Base-by-base conservation (phyloP, 441 rosid genomes). In the Brassica balearica region DNA sequence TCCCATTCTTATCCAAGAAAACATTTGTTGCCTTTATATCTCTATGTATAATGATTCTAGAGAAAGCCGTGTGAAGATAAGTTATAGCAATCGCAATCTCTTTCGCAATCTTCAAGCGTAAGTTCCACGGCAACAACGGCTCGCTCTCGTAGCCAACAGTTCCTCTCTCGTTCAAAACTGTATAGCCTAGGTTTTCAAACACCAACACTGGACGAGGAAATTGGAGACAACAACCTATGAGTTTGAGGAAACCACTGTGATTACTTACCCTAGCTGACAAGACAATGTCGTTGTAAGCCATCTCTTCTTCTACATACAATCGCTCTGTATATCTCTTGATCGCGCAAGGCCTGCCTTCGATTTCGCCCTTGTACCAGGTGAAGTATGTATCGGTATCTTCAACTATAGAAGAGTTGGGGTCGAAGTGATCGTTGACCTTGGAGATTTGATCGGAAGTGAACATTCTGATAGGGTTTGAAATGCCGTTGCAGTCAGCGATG, bases 351-450 rank as follows among this genome's bases (percentile, higher is more conserved):
- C 38, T 61, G 3, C 15, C 65, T 61, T 61, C 36, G 0, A 25
- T 61, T 6, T 4, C 7, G 36, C 36, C 36, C 5, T 32, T 32
- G 36, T 3, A 32, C 23, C 2, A 22, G 23, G 23, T 22, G 23
- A 22, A 22, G 23, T 22, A 22, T 2, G 2, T 22, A 22, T 1
- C 23, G 2, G 2, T 22, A 22, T 22, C 23, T 22, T 22, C 23
- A 32, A 1, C 36, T 6, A 32, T 5, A 32, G 4, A 32, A 32
- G 7, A 5, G 6, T 32, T 5, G 36, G 36, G 36, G 5, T 61
- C 65, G 14, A 25, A 83, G 20, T 68, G 56, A n/a, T 82, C 23
- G 7, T 81, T 82, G 41, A 85, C 83, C 10, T 25, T 12, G 10
- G 32, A 14, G 65, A 61, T 25, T 29, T 60, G 65, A 5, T 61